Evolutionary conservation across 345 rosid species (phyloP).

Genomic region (rapeseed (Brassica napus)): Da-Ae NC_063449.1:38453501-38454000

Average conservation of each 20-base stretch:
- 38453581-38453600: background rate
- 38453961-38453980: slow-evolving; percentile 37
- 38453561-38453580: background rate
- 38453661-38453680: slow-evolving; percentile 48
- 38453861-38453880: background rate
- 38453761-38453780: slow-evolving; percentile 28
- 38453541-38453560: slow-evolving; percentile 51
- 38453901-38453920: background rate
- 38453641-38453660: slow-evolving; percentile 8
- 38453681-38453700: slow-evolving; percentile 45
- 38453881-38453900: background rate
- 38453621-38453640: slow-evolving; percentile 12
- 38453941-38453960: slow-evolving; percentile 39
- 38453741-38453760: slow-evolving; percentile 44
- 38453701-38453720: slow-evolving; percentile 57
- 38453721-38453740: slow-evolving; percentile 47
- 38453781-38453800: slow-evolving; percentile 5
- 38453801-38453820: background rate
- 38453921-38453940: slow-evolving; percentile 50
- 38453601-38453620: background rate
- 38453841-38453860: background rate
- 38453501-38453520: slow-evolving; percentile 41
- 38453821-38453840: background rate
- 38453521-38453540: slow-evolving; percentile 44
- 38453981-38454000: slow-evolving; percentile 33